Base-by-base conservation (phyloP, 1,284 basidiomycete species). In the Ustilago loliicola region DNA sequence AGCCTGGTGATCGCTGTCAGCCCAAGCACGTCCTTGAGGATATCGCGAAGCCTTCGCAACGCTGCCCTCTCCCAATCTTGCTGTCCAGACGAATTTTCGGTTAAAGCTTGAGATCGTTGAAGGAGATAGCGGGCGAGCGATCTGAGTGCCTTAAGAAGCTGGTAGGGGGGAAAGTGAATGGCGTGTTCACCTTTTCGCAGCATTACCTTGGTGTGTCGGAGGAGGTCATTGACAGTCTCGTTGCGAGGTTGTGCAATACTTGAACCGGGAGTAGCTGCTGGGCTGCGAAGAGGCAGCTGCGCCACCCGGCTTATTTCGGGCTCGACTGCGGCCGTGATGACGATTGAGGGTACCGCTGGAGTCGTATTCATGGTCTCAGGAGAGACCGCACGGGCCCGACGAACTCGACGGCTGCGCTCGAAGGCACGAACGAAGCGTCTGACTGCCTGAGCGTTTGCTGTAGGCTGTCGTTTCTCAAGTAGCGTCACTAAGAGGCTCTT, bases 271-370 rank as follows among this genome's bases (percentile, higher is more conserved):
- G 23, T 47, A 11, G 45, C 45, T n/a, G 40, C 5, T 21, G 45
- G 45, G 19, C 7, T 23, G 45, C 45, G 45, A 23, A 23, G 17
- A 38, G n/a, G 45, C 8, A 23, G 3, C n/a, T 47, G 17, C 45
- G 6, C 17, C 8, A 21, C 23, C 45, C 5, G n/a, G 17, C 50
- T 30, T 10, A 19, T 19, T 29, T 19, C 7, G 23, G 34, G 45
- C 42, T 38, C 48, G 9, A 29, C 38, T 32, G 57, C 42, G 4
- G 50, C 42, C 34, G 64, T 66, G 40, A 66, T 32, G 64, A 60
- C 51, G 32, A 66, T 66, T 21, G 30, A 40, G 2, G 64, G 64
- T 13, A 59, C 50, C 27, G 13, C 50, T 2, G 50, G 50, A 52
- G 50, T 4, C 5, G 23, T 17, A 2, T 7, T 3, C 1, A 13